Conservation (phyloP, 768 basidiomycete genomes). For the Arthromyces matolae region DNA sequence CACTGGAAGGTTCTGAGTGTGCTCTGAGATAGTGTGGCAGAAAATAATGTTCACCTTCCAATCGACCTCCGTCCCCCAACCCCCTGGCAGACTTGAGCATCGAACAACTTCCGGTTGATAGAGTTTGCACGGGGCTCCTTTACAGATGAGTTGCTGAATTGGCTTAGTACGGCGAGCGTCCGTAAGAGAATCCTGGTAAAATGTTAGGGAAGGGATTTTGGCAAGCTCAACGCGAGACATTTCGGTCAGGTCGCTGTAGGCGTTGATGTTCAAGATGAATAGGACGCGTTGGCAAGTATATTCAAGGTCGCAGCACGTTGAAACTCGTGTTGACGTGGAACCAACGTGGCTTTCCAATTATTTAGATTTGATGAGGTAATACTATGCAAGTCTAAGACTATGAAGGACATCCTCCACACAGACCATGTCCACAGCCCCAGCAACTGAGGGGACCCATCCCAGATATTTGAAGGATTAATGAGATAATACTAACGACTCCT, state of each 20-base stretch:
- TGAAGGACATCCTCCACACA: constrained; percentile 66
- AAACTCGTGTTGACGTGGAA: constrained; percentile 30
- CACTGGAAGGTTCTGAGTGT: constrained; percentile 46
- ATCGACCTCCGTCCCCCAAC: constrained; percentile 74
- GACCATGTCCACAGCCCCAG: constrained; percentile 77
- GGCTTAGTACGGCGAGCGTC: constrained; percentile 60
- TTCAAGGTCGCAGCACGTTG: background rate
- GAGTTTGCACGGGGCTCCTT: constrained; percentile 70
- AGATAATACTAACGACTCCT: constrained; percentile 82
- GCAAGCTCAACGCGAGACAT: constrained; percentile 75
- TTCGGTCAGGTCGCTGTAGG: background rate
- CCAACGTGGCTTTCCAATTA: constrained; percentile 31
- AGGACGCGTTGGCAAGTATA: background rate
- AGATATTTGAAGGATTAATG: constrained; percentile 66
- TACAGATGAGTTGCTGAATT: constrained; percentile 76
- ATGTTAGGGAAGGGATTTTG: constrained; percentile 70
- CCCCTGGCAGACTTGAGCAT: constrained; percentile 73
- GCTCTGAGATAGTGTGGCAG: background rate
- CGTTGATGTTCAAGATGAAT: background rate
- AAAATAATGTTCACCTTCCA: constrained; percentile 68
- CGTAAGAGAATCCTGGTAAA: constrained; percentile 70
- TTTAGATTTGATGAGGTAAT: too few relatives aligned
- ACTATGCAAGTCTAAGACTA: too few relatives aligned
- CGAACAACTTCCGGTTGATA: constrained; percentile 85
- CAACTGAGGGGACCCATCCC: constrained; percentile 80